Evolutionary conservation across 2,329 filamentous ascomycete species (phyloP).

Genomic region (Stenocarpella maydis): DNA sequence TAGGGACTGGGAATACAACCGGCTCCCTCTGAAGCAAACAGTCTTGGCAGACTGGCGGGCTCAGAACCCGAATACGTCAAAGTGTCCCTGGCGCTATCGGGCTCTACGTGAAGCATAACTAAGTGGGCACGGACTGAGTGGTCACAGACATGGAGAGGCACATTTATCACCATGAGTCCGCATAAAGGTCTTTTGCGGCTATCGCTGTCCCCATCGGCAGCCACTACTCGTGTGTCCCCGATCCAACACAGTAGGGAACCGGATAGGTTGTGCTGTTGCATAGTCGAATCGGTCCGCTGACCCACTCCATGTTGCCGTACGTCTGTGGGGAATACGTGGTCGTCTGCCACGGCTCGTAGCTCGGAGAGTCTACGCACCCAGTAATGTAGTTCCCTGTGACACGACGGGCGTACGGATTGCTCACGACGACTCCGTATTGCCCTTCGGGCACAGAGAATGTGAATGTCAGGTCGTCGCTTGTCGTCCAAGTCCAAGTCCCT

Average conservation of each 20-base stretch:
- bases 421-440: slow-evolving; percentile 50
- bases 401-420: slow-evolving; percentile 46
- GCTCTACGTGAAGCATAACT: neutral
- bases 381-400: slow-evolving; percentile 44
- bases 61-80: neutral
- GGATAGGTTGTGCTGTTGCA: slow-evolving; percentile 49
- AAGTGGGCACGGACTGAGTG: too few species aligned
- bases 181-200: neutral
- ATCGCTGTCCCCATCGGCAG: neutral
- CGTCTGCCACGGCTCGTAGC: slow-evolving; percentile 41
- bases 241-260: slow-evolving; percentile 48
- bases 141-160: neutral
- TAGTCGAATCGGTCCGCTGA: slow-evolving; percentile 49
- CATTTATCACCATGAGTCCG: neutral
- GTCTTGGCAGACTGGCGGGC: neutral
- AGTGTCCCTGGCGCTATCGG: neutral
- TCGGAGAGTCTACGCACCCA: slow-evolving; percentile 46
- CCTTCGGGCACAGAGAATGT: slow-evolving; percentile 45
- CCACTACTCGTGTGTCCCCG: slow-evolving; percentile 39
- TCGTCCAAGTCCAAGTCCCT: slow-evolving; percentile 44
- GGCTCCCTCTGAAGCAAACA: too few species aligned
- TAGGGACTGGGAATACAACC: too few species aligned
- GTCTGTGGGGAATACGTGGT: slow-evolving; percentile 46
- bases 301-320: slow-evolving; percentile 49
- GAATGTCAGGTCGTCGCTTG: slow-evolving; percentile 43